Evolutionary conservation across 2,329 filamentous ascomycete species (phyloP).

Genomic region (Juglanconis juglandina): DNA sequence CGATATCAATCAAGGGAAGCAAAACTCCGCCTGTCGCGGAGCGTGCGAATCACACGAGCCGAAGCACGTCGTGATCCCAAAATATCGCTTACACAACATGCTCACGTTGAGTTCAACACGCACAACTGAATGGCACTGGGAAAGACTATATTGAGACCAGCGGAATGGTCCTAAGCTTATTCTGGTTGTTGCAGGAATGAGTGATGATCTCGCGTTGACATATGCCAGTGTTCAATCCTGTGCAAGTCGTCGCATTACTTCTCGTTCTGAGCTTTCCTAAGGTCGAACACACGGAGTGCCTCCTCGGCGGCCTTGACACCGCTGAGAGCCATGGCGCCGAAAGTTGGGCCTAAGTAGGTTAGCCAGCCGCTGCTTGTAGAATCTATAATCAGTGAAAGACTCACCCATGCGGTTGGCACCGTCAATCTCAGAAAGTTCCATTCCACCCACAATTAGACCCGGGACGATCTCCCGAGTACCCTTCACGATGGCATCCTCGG

Average conservation of each 20-base stretch:
- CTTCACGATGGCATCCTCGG: slow-evolving; percentile 93
- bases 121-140: not conserved
- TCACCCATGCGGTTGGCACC: slow-evolving; percentile 84
- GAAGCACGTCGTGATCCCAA: too few species aligned
- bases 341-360: slow-evolving; percentile 59
- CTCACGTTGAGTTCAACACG: not conserved
- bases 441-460: slow-evolving; percentile 87
- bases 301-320: slow-evolving; percentile 92
- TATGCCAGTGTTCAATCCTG: not conserved
- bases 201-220: not conserved
- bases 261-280: slow-evolving; percentile 74
- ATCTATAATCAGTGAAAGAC: slow-evolving; percentile 62
- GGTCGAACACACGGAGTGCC: slow-evolving; percentile 72
- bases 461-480: slow-evolving; percentile 83
- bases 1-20: too few species aligned
- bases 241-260: slow-evolving; percentile 34
- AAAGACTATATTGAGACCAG: not conserved
- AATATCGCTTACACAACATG: too few species aligned
- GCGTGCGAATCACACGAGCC: too few species aligned
- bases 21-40: too few species aligned
- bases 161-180: not conserved
- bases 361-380: slow-evolving; percentile 75
- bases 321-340: slow-evolving; percentile 82
- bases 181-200: not conserved
- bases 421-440: slow-evolving; percentile 89